phyloP scores from a whole-genome alignment of 202 grass and related monocot genomes.

The Panicum virgatum region DNA sequence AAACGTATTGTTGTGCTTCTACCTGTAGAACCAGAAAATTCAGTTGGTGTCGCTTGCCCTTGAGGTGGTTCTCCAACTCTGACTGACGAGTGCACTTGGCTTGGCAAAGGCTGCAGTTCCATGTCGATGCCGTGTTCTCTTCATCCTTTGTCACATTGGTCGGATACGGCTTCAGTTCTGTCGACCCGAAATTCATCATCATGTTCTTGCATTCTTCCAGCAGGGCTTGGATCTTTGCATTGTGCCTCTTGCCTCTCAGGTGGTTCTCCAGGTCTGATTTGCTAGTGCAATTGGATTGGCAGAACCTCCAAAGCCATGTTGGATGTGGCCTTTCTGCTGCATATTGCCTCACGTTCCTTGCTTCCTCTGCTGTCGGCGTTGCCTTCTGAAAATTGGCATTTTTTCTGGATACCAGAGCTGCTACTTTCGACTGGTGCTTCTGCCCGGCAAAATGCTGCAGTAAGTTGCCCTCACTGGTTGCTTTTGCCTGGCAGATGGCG shows the following conservation, averaged over 20 bases:
- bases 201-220: constrained; percentile 25
- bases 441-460: constrained; percentile 32
- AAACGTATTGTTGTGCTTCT: constrained; percentile 7
- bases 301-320: constrained; percentile 20
- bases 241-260: constrained; percentile 31
- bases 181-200: not conserved
- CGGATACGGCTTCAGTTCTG: not conserved
- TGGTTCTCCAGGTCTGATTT: constrained; percentile 21
- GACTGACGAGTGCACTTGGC: not conserved
- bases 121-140: not conserved
- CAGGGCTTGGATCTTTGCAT: constrained; percentile 20
- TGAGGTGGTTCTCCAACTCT: constrained; percentile 12
- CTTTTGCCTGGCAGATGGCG: constrained; percentile 22
- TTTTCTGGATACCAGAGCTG: constrained; percentile 5
- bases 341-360: not conserved
- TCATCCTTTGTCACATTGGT: not conserved
- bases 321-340: not conserved
- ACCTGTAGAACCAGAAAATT: not conserved
- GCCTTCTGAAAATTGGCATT: not conserved
- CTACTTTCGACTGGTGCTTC: constrained; percentile 26
- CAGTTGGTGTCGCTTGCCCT: constrained; percentile 24
- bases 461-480: constrained; percentile 16
- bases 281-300: constrained; percentile 11
- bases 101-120: constrained; percentile 25
- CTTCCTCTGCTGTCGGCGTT: not conserved